Evolutionary conservation across 768 basidiomycete species (phyloP).

Genomic region (Auricularia cornea): DNA sequence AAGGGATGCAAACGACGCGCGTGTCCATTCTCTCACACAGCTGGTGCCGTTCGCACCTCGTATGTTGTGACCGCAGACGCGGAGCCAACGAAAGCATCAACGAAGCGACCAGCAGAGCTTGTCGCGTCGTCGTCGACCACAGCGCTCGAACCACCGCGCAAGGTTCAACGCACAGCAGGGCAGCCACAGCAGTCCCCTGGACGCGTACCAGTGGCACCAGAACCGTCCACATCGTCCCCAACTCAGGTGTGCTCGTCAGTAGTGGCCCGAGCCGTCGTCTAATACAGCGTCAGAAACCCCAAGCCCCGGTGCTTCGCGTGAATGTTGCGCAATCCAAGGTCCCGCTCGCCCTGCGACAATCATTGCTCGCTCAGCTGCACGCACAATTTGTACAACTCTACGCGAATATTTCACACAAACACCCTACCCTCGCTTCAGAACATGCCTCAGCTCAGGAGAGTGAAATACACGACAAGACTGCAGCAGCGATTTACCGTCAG

Average conservation of each 20-base stretch:
- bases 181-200: conserved; percentile 20
- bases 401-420: conserved; percentile 38
- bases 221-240: conserved; percentile 5
- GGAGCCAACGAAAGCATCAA: not conserved
- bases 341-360: conserved; percentile 67
- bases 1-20: conserved; percentile 36
- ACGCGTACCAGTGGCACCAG: conserved; percentile 22
- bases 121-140: conserved; percentile 27
- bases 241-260: no score
- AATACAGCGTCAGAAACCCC: no score
- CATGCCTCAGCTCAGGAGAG: conserved; percentile 78
- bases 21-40: conserved; percentile 63
- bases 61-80: not conserved
- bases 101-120: conserved; percentile 3
- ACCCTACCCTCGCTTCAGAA: conserved; percentile 59
- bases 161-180: not conserved
- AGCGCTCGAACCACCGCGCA: not conserved
- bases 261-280: no score
- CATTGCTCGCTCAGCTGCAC: conserved; percentile 67
- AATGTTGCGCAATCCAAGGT: conserved; percentile 65
- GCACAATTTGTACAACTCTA: conserved; percentile 69
- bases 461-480: conserved; percentile 66
- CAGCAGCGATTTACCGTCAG: conserved; percentile 76
- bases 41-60: not conserved
- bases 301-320: conserved; percentile 58